These are phyloP conservation scores for Crithidia sp. DNA, from an alignment of 208 protist species.

Conservation along the genomic window DNA sequence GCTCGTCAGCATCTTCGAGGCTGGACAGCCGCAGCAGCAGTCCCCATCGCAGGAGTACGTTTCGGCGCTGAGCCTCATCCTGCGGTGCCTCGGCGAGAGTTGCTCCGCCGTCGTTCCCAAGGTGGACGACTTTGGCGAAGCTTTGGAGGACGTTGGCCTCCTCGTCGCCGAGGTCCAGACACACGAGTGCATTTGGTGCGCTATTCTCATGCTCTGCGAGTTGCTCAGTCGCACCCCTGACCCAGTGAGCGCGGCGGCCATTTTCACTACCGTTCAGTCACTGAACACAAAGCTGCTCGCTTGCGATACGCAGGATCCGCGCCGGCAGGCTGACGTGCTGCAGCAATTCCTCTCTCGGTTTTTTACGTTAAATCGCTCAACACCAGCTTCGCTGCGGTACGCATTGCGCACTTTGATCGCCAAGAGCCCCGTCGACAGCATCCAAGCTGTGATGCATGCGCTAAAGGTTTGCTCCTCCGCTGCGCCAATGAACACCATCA, in stretches of 20 bases:
- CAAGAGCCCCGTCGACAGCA: conserved; percentile 2
- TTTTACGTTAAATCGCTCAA: conserved; percentile 18
- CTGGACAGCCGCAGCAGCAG: conserved; percentile 8
- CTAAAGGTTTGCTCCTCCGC: conserved; percentile 11
- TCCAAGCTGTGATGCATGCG: conserved; percentile 16
- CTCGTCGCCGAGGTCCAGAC: conserved; percentile 19
- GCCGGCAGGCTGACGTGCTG: conserved; percentile 15
- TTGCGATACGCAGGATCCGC: conserved; percentile 8
- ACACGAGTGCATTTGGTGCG: conserved; percentile 30
- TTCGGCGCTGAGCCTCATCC: conserved; percentile 20
- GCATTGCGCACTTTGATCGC: conserved; percentile 14
- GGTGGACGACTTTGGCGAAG: conserved; percentile 24
- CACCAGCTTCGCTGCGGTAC: conserved; percentile 24
- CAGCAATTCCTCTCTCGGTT: conserved; percentile 31
- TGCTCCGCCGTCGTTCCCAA: conserved; percentile 7
- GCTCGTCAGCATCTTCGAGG: conserved; percentile 21
- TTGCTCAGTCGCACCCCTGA: conserved; percentile 25
- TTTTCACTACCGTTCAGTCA: conserved; percentile 20
- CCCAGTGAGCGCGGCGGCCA: conserved; percentile 13
- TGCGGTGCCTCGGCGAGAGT: conserved; percentile 28
- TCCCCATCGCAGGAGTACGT: conserved; percentile 19
- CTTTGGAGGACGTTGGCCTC: conserved; percentile 26
- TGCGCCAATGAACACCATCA: neutral
- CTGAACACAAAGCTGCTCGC: conserved; percentile 18
- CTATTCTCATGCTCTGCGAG: conserved; percentile 25